These are phyloP conservation scores for Coemansia sp. DNA, from an alignment of 192 early-diverging fungal genomes.

Conservation along the genomic window DNA sequence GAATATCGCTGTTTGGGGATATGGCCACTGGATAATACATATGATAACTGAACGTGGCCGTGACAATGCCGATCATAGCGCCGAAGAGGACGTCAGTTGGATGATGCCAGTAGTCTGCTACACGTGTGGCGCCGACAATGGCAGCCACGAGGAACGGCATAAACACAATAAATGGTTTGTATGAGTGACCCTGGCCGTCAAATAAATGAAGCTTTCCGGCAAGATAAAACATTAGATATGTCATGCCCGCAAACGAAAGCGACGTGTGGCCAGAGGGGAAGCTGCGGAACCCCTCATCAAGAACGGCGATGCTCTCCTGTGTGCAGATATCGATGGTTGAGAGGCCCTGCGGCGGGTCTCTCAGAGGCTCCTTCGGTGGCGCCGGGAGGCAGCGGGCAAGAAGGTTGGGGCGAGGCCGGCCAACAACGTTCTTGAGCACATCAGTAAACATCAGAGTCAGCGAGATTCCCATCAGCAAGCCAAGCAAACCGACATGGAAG, in stretches of 20 bases:
- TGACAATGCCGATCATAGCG: slow-evolving; percentile 39
- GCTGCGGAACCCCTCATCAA: slow-evolving; percentile 78
- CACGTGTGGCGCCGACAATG: slow-evolving; percentile 60
- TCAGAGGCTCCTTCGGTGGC: slow-evolving; percentile 16
- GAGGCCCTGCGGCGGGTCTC: slow-evolving; percentile 60
- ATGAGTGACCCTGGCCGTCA: slow-evolving; percentile 57
- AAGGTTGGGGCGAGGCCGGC: slow-evolving; percentile 67
- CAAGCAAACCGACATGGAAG: slow-evolving; percentile 53
- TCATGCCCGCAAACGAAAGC: slow-evolving; percentile 70
- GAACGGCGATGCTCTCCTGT: slow-evolving; percentile 43
- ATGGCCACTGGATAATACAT: slow-evolving; percentile 43
- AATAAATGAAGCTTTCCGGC: slow-evolving; percentile 72
- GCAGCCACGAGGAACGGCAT: slow-evolving; percentile 45
- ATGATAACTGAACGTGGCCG: slow-evolving; percentile 46
- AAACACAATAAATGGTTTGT: slow-evolving; percentile 65
- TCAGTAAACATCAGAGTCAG: slow-evolving; percentile 57
- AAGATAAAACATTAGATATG: slow-evolving; percentile 64
- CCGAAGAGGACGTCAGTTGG: slow-evolving; percentile 65
- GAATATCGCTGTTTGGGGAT: slow-evolving; percentile 19
- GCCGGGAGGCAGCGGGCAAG: slow-evolving; percentile 52
- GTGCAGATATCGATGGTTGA: slow-evolving; percentile 66
- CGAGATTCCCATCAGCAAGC: slow-evolving; percentile 51
- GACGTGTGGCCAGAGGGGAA: slow-evolving; percentile 90
- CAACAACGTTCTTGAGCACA: slow-evolving; percentile 58
- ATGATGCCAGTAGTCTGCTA: slow-evolving; percentile 66